Base-by-base conservation (phyloP, 495 filamentous ascomycete species). In the Hyaloscypha variabilis region DNA sequence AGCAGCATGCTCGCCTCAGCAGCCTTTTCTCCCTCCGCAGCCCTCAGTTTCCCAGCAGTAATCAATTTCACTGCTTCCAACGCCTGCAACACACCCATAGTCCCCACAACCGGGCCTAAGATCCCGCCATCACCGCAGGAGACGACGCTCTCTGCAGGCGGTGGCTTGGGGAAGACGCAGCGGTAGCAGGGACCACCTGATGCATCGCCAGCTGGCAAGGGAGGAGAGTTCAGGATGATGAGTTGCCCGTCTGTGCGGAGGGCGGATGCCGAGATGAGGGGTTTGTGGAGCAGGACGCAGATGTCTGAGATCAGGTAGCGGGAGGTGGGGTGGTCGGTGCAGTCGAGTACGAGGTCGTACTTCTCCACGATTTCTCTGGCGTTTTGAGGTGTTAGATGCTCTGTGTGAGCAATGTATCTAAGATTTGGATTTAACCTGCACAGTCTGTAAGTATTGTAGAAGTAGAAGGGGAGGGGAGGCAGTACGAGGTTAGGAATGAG, bases 221-320 rank as follows among this genome's bases (percentile, higher is more conserved):
- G 80, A 8, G 89, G 89, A 46, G 84, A 81, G 71, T 91, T 91
- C 39, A 99, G 80, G 1, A 96, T 87, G 75, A 95, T 90, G 2
- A 99, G 83, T 77, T 97, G 94, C 25, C 95, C 95, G 55, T 97
- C 93, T 0, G 87, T 93, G 6, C 89, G 85, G 25, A 97, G 77
- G 0, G 95, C 93, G 2, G 93, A 95, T 0, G 94, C 94, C 2
- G 92, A 95, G 29, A 99, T 86, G 29, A 99, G 81, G 0, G 93
- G 87, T 69, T 94, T 97, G 1, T 80, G 73, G 1, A 91, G 77
- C 11, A 97, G 77, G 1, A 97, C 90, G 59, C 91, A 92, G 19
- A 91, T 84, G 69, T 99, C 95, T 0, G 93, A 97, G 69, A 98
- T 91, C 6, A 98, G 82, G 74, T 99, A 98, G 46, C 95, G 91